These are phyloP conservation scores for Paramecium pentaurelia DNA, from an alignment of 73 alveolate genomes.

Conservation along the genomic window DNA sequence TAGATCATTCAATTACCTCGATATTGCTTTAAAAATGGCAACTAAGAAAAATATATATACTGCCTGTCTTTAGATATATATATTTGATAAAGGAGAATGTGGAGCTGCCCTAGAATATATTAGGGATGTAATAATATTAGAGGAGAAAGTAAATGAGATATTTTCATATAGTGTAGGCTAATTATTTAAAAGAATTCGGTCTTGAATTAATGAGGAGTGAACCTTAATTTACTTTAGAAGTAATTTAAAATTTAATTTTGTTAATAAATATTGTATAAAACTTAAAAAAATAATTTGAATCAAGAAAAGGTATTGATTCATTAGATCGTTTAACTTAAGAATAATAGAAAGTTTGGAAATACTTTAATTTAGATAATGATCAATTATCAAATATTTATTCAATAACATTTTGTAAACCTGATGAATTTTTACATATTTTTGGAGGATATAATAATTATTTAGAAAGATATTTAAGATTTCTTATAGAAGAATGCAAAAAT, in stretches of 20 bases:
- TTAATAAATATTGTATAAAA: neutral
- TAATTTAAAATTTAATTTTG: slow-evolving; percentile 47
- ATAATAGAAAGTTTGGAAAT: neutral
- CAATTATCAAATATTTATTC: neutral
- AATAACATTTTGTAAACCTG: slow-evolving; percentile 27
- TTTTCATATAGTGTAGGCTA: neutral
- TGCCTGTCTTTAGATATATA: slow-evolving; percentile 65
- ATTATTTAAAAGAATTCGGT: slow-evolving; percentile 61
- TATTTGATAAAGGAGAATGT: slow-evolving; percentile 39
- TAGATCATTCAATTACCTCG: slow-evolving; percentile 67
- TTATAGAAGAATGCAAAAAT: slow-evolving; percentile 15
- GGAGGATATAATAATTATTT: slow-evolving; percentile 31
- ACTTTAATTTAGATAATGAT: slow-evolving; percentile 4
- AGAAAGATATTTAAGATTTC: slow-evolving; percentile 32
- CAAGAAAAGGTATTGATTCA: neutral
- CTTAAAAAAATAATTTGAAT: neutral
- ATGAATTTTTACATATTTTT: slow-evolving; percentile 51
- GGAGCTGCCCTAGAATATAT: slow-evolving; percentile 72
- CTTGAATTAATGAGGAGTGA: slow-evolving; percentile 58
- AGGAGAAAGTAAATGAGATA: neutral
- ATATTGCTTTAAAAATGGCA: slow-evolving; percentile 79
- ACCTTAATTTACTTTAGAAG: slow-evolving; percentile 48
- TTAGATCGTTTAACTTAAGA: neutral
- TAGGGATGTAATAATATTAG: slow-evolving; percentile 50
- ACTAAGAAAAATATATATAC: slow-evolving; percentile 64